These are phyloP conservation scores for Saccharomycopsis schoenii DNA, from an alignment of 805 yeast genomes.

Conservation along the genomic window DNA sequence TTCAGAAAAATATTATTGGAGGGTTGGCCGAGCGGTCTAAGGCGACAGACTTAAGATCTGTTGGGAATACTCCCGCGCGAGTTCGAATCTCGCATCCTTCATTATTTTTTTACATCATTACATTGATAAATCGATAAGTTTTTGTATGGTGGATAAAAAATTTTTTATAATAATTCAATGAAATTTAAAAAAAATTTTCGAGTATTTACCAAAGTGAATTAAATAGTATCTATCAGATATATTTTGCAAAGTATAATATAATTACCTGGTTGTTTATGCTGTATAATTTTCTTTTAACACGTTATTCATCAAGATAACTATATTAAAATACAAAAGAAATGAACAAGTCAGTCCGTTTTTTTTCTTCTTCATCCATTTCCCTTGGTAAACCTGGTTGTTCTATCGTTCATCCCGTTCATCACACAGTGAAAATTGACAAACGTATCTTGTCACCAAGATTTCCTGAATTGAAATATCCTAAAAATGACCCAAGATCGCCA, in stretches of 20 bases:
- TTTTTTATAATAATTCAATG: background rate
- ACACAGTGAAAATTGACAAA: conserved; percentile 68
- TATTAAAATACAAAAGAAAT: background rate
- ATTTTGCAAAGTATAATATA: no score
- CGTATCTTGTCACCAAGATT: conserved; percentile 64
- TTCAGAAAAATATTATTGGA: conserved; percentile 18
- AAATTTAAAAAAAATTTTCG: background rate
- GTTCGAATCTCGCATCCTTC: conserved; percentile 26
- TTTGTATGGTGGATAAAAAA: background rate
- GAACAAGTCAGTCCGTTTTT: conserved; percentile 10
- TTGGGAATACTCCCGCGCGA: conserved; percentile 27
- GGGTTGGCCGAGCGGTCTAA: conserved; percentile 36
- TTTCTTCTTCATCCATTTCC: conserved; percentile 26
- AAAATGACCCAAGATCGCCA: conserved; percentile 71
- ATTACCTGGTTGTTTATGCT: no score
- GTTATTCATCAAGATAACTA: background rate
- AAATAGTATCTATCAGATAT: background rate
- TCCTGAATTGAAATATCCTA: conserved; percentile 54
- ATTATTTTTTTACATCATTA: conserved; percentile 15
- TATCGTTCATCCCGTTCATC: conserved; percentile 86
- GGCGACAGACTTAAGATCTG: conserved; percentile 34
- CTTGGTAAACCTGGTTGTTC: conserved; percentile 49
- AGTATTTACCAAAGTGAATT: background rate
- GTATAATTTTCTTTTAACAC: background rate
- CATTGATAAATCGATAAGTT: background rate